Base-by-base conservation (phyloP, 2,329 filamentous ascomycete genomes). In the Aspergillus costaricaensis region DNA sequence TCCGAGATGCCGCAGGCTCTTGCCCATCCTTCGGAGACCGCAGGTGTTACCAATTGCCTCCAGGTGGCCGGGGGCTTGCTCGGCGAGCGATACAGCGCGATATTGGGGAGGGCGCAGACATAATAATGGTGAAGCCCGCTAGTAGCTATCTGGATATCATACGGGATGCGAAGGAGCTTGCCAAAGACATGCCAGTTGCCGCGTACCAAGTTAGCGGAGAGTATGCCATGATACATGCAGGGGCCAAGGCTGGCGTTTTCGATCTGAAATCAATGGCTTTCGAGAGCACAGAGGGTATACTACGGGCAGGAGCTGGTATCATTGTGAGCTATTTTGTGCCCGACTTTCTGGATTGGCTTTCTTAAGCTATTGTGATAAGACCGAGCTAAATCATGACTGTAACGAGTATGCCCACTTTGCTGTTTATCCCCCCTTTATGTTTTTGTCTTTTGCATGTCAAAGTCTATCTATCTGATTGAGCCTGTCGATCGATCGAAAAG, bases 91-190 rank as follows among this genome's bases (percentile, higher is more conserved):
- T 99, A 66, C 81, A 87, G 43, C 86, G 95, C 67, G 95, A 99
- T 74, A 94, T 99, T 67, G 85, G 84, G 65, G 95, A 99, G 79
- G 95, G 95, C 25, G 95, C 95, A 19, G 95, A 99, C 72, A 92
- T 97, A 68, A 96, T 99, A 79, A 97, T 99, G 94, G 95, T 99
- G 63, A 99, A 99, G 83, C 95, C 95, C 2, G 95, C 95, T 9
- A 91, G 91, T 70, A 92, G 94, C 77, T 99, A 96, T 76, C 85
- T 99, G 49, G 95, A 99, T 78, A 96, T 99, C 70, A 98, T 99
- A 76, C 92, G 91, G 67, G 95, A 99, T 73, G 95, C 95, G 56
- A 98, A 96, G 82, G 92, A 97, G 57, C 85, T 98, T 57, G 94
- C 91, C 61, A 90, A 88, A 74, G 92, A 98, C 76, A 84, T 98